phyloP scores from a whole-genome alignment of 345 rosid species.

The Ricinus communis region DNA sequence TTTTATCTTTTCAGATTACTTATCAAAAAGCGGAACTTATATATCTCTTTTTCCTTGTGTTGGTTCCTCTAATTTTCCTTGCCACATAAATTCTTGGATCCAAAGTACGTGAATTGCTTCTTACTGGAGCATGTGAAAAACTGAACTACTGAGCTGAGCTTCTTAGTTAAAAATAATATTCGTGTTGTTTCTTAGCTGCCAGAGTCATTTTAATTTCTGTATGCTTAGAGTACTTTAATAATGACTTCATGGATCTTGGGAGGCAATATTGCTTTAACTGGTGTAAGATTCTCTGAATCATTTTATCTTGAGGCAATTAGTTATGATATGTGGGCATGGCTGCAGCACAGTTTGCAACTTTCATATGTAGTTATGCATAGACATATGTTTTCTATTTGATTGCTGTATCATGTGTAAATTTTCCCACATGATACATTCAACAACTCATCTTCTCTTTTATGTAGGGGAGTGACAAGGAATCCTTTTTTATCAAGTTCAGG shows the following conservation, averaged over 20 bases:
- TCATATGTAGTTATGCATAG: not conserved
- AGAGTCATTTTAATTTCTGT: not conserved
- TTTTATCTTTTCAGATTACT: no score
- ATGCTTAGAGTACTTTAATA: slow-evolving; percentile 1
- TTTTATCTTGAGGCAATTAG: not conserved
- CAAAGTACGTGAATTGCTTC: not conserved
- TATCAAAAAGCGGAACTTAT: no score
- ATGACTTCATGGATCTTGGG: slow-evolving; percentile 3
- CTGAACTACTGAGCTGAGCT: not conserved
- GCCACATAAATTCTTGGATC: not conserved
- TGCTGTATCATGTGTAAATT: not conserved
- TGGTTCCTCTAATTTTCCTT: slow-evolving; percentile 10
- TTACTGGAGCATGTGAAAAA: not conserved
- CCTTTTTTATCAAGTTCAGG: slow-evolving; percentile 70
- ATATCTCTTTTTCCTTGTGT: slow-evolving; percentile 5
- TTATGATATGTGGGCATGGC: not conserved
- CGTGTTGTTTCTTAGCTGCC: not conserved
- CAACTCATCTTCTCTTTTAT: slow-evolving; percentile 6
- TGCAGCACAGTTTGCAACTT: not conserved
- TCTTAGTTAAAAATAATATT: not conserved
- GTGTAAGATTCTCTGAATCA: not conserved
- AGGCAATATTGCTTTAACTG: not conserved
- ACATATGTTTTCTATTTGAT: not conserved
- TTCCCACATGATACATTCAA: not conserved
- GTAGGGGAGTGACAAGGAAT: slow-evolving; percentile 47